These are phyloP conservation scores for Diaporthe aspalathi DNA, from an alignment of 2,329 filamentous ascomycete species.

Conservation along the genomic window DNA sequence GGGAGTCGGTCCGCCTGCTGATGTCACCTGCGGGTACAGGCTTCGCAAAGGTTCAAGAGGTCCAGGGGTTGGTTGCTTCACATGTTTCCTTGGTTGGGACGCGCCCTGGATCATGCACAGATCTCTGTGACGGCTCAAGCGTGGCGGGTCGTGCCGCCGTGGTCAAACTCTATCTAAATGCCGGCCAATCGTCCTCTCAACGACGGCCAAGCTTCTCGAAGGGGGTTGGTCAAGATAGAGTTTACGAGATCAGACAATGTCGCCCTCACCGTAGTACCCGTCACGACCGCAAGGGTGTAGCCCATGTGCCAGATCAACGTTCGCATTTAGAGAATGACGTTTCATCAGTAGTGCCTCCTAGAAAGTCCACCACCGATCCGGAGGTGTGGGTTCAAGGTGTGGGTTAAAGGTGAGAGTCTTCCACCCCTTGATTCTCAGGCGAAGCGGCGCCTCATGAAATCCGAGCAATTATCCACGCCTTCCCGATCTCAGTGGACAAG, in stretches of 20 bases:
- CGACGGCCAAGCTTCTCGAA: conserved; percentile 2
- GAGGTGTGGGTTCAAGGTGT: background rate
- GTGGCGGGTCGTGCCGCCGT: conserved; percentile 16
- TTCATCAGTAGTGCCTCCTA: background rate
- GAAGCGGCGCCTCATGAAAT: background rate
- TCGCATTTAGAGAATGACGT: background rate
- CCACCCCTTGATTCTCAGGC: background rate
- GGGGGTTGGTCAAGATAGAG: conserved; percentile 14
- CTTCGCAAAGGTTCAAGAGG: conserved; percentile 17
- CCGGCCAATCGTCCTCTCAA: conserved; percentile 8
- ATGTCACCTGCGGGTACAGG: conserved; percentile 18
- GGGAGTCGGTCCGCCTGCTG: conserved; percentile 7
- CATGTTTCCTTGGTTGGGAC: background rate
- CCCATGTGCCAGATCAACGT: background rate
- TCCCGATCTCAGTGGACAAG: background rate
- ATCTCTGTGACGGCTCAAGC: conserved; percentile 14
- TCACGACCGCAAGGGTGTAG: background rate
- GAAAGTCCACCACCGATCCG: background rate
- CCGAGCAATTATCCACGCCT: background rate
- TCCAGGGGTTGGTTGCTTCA: background rate
- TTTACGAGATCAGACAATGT: conserved; percentile 17
- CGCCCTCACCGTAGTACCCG: conserved; percentile 4
- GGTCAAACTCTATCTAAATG: conserved; percentile 11
- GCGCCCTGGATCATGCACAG: conserved; percentile 3
- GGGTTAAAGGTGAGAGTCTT: too few species aligned